Evolutionary conservation across 2,329 filamentous ascomycete genomes (phyloP).

Genomic region (Lomentospora prolificans): DNA sequence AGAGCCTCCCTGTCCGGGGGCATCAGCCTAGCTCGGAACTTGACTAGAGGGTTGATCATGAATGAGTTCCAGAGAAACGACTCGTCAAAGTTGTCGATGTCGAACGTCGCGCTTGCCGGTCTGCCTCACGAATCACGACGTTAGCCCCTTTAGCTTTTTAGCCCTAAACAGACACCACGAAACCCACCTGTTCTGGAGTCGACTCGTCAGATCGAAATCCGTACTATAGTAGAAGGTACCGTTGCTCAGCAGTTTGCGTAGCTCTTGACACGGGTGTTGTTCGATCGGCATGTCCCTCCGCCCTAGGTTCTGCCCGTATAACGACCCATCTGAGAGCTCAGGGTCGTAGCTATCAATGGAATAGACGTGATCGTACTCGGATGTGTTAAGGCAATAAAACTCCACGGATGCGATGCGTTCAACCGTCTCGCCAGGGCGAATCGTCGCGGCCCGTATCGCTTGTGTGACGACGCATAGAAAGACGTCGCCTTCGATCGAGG

Average conservation of each 20-base stretch:
- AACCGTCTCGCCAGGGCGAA: slow-evolving; percentile 80
- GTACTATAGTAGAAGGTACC: slow-evolving; percentile 97
- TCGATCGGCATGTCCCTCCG: slow-evolving; percentile 64
- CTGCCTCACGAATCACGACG: slow-evolving; percentile 28
- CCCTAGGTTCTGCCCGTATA: slow-evolving; percentile 44
- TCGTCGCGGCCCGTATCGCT: slow-evolving; percentile 66
- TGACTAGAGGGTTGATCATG: slow-evolving; percentile 88
- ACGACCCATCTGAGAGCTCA: slow-evolving; percentile 37
- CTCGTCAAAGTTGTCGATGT: slow-evolving; percentile 86
- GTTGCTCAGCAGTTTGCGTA: slow-evolving; percentile 86
- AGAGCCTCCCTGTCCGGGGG: slow-evolving; percentile 65
- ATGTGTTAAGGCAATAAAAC: slow-evolving; percentile 84
- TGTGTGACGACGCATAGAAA: slow-evolving; percentile 85
- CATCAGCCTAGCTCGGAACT: slow-evolving; percentile 76
- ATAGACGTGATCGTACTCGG: slow-evolving; percentile 73
- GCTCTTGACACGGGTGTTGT: slow-evolving; percentile 70
- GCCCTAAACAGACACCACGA: slow-evolving; percentile 11
- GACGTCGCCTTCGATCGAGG: slow-evolving; percentile 73
- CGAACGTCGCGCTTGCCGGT: slow-evolving; percentile 68
- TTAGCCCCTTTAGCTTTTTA: too few relatives aligned
- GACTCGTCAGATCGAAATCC: slow-evolving; percentile 94
- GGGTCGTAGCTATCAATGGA: slow-evolving; percentile 41
- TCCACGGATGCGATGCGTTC: slow-evolving; percentile 80
- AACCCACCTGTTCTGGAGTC: slow-evolving; percentile 71
- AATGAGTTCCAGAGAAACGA: slow-evolving; percentile 97